These are phyloP conservation scores for Balamuthia mandrillaris DNA, from an alignment of 208 protist species.

Conservation along the genomic window DNA sequence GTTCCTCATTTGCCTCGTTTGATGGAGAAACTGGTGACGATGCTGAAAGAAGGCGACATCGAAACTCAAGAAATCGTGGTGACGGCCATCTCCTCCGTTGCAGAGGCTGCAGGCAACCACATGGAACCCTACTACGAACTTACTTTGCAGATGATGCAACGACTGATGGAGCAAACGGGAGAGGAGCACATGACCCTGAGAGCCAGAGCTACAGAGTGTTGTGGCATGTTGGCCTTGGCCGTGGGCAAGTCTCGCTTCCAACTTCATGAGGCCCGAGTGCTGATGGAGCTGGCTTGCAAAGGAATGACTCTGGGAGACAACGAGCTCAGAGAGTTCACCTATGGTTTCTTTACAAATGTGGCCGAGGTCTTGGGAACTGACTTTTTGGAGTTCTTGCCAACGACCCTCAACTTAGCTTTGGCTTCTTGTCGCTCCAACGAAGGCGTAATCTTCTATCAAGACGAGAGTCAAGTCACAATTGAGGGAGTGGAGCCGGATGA, in stretches of 20 bases:
- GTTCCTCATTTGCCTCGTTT: not conserved
- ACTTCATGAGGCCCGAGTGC: not conserved
- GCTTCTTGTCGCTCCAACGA: conserved; percentile 25
- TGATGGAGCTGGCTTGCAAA: conserved; percentile 8
- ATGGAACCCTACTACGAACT: conserved; percentile 13
- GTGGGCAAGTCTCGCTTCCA: conserved; percentile 33
- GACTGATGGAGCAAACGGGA: not conserved
- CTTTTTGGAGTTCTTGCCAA: not conserved
- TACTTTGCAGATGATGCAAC: not conserved
- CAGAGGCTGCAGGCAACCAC: not conserved
- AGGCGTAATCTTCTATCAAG: conserved; percentile 22
- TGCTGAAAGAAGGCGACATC: not conserved
- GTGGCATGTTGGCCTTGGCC: not conserved
- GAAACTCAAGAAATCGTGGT: conserved; percentile 32
- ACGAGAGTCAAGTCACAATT: not conserved
- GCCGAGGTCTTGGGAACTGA: conserved; percentile 2
- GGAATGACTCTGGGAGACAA: conserved; percentile 24
- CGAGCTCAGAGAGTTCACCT: conserved; percentile 17
- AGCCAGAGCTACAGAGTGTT: conserved; percentile 22
- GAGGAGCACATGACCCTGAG: conserved; percentile 10
- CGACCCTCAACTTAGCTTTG: not conserved
- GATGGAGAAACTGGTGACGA: not conserved
- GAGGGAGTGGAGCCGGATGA: not conserved
- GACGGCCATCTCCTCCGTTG: conserved; percentile 31
- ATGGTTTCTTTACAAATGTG: conserved; percentile 27